Evolutionary conservation across 345 rosid species (phyloP).

Genomic region (Carallia pectinifolia): DNA sequence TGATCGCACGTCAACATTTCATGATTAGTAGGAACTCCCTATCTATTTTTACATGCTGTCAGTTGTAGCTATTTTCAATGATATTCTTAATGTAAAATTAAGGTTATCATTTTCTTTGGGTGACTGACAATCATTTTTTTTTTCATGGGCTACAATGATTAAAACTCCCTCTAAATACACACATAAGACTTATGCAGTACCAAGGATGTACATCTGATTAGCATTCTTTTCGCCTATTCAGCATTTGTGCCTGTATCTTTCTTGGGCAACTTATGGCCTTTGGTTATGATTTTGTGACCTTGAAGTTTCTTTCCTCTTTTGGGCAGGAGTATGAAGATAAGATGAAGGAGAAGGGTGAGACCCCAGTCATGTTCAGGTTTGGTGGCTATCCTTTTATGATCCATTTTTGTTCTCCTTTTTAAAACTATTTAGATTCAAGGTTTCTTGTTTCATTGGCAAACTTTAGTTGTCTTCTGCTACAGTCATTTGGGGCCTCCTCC

Average conservation of each 20-base stretch:
- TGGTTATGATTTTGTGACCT: background rate
- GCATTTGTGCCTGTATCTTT: too few relatives aligned
- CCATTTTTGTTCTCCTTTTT: conserved; percentile 4
- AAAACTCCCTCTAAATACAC: too few relatives aligned
- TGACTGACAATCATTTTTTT: too few relatives aligned
- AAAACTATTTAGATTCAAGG: conserved; percentile 12
- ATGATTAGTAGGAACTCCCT: too few relatives aligned
- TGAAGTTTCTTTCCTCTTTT: conserved; percentile 10
- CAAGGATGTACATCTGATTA: too few relatives aligned
- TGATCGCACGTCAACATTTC: background rate
- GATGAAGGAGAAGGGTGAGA: conserved; percentile 93
- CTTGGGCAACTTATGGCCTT: background rate
- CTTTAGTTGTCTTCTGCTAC: conserved; percentile 36
- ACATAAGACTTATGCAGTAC: too few relatives aligned
- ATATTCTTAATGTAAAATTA: too few relatives aligned
- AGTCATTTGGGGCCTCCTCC: conserved; percentile 91
- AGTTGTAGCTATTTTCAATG: too few relatives aligned
- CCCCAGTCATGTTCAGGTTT: conserved; percentile 97
- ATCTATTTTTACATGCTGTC: too few relatives aligned
- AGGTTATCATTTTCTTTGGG: too few relatives aligned
- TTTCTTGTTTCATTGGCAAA: conserved; percentile 22
- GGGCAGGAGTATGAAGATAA: conserved; percentile 83
- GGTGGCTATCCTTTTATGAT: conserved; percentile 4
- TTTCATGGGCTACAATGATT: too few relatives aligned
- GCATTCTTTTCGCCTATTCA: too few relatives aligned